phyloP scores from a whole-genome alignment of 495 filamentous ascomycete genomes.

The Filosporella fistucella region DNA sequence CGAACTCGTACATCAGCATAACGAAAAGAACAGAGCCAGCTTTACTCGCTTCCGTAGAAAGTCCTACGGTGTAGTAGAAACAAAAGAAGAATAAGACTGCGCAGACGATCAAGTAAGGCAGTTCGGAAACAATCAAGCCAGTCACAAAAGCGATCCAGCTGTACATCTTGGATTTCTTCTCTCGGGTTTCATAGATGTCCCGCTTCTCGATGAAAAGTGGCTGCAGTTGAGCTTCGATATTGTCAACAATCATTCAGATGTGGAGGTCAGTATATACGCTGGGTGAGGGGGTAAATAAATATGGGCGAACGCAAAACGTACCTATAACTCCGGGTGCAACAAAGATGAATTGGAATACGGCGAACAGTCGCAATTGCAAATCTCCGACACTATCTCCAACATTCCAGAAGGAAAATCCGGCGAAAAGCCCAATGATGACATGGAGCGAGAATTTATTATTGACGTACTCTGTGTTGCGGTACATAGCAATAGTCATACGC shows the following conservation, averaged over 20 bases:
- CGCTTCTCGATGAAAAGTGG: constrained; percentile 62
- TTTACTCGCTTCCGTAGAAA: constrained; percentile 32
- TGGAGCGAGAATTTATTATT: constrained; percentile 35
- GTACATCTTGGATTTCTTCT: constrained; percentile 68
- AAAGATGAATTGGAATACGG: constrained; percentile 28
- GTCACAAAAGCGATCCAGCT: constrained; percentile 54
- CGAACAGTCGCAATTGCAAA: constrained; percentile 26
- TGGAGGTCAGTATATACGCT: too few relatives aligned
- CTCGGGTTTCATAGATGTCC: constrained; percentile 62
- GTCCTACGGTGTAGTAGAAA: constrained; percentile 52
- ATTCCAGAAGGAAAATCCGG: constrained; percentile 44
- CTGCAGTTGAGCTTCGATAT: constrained; percentile 42
- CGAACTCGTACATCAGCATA: constrained; percentile 50
- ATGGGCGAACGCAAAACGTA: not conserved
- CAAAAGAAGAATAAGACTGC: constrained; percentile 49
- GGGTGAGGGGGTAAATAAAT: too few relatives aligned
- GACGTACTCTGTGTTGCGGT: constrained; percentile 34
- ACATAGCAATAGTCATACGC: constrained; percentile 31
- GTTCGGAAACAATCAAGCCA: constrained; percentile 47
- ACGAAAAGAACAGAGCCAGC: constrained; percentile 76
- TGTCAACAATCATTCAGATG: too few relatives aligned
- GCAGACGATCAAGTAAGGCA: constrained; percentile 53
- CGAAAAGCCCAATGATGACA: constrained; percentile 39
- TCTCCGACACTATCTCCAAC: constrained; percentile 22
- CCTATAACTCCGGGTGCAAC: constrained; percentile 22